Base-by-base conservation (phyloP, 129 eudicot species). In the Chrysanthemum makinoi region DNA sequence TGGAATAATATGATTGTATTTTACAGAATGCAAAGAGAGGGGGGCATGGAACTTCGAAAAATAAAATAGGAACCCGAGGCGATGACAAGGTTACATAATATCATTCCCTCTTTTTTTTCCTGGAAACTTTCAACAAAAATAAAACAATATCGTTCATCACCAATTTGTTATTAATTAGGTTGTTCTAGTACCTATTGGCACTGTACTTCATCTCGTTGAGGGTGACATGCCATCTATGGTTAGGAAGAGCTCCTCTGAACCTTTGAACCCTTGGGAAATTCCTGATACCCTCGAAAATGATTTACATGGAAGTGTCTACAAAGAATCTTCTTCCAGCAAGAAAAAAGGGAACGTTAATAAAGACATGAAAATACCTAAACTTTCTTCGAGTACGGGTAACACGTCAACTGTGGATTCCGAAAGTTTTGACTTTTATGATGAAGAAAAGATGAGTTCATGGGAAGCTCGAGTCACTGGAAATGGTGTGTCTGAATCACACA, bases 41-140 rank as follows among this genome's bases (percentile, higher is more conserved):
- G n/a, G 93, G 97, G 62, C 78, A 94, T 69, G 98, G 98, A n/a
- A 76, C 86, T 71, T 79, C 98, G n/a, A 94, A 94, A 66, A 94
- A 94, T 74, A 86, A 78, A 90, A 86, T 90, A 64, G 99, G 99
- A 77, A 90, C 84, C 74, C 89, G 97, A 77, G 99, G 99, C 69
- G 85, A 79, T 35, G 96, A 95, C 77, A 90, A 95, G 99, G 99
- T 95, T 56, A 69, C 51, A 59, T 53, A 8, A 7, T 8, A 7
- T 61, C 19, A 55, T 65, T 68, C 72, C 14, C 54, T 56, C 48
- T 28, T 8, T 28, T 22, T 70, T 24, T 65, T 6, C 50, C 52
- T 12, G 28, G 24, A 15, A 39, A 10, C 48, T 14, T 54, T 8
- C 19, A 18, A 19, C 14, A 57, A 19, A 26, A 57, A 19, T 26